Conservation (phyloP, 2,329 filamentous ascomycete genomes). For the Paraphoma chrysanthemicola region DNA sequence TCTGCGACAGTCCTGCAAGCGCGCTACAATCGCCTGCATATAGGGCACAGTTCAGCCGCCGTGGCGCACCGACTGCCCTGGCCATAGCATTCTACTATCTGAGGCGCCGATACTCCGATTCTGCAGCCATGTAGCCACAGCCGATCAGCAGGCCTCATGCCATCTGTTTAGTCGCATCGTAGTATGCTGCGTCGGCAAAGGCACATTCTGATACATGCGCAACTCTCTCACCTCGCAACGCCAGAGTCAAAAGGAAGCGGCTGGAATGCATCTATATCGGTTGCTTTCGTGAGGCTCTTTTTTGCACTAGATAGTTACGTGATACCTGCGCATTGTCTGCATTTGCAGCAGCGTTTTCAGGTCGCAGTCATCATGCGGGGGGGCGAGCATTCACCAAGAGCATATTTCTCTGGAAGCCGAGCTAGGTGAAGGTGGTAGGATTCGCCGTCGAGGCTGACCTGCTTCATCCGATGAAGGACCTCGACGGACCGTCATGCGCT, state of each 20-base stretch:
- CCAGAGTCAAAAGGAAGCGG: not conserved
- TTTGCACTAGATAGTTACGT: constrained; percentile 35
- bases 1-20: too few relatives aligned
- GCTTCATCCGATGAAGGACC: constrained; percentile 3
- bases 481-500: constrained; percentile 29
- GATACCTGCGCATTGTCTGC: constrained; percentile 13
- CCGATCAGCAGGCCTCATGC: constrained; percentile 3
- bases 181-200: constrained; percentile 1
- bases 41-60: too few relatives aligned
- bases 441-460: constrained; percentile 5
- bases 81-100: too few relatives aligned
- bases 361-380: constrained; percentile 3
- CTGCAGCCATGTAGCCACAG: not conserved
- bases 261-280: too few relatives aligned
- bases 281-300: not conserved
- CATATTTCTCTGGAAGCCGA: constrained; percentile 6
- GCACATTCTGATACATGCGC: not conserved
- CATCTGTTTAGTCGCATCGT: constrained; percentile 33
- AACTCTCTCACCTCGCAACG: not conserved
- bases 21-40: too few relatives aligned
- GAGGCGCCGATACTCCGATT: too few relatives aligned
- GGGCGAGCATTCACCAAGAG: constrained; percentile 6
- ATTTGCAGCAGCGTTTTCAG: not conserved
- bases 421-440: not conserved
- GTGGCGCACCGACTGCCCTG: too few relatives aligned